Evolutionary conservation across 2,329 filamentous ascomycete genomes (phyloP), one percentile per base, ranked within the genome.

Genomic region (Claviceps digitariae): DNA sequence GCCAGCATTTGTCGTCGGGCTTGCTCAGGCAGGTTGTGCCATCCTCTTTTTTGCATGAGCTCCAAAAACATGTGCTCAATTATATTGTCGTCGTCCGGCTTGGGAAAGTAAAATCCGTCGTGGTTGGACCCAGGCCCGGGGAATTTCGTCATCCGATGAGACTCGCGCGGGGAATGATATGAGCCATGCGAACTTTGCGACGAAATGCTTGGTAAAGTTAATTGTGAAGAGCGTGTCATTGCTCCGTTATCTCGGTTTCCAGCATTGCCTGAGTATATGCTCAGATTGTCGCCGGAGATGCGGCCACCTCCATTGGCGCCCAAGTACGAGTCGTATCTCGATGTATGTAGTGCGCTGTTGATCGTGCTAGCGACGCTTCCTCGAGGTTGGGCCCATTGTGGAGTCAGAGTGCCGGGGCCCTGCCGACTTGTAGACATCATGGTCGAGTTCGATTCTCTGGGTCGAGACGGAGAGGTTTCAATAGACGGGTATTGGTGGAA

Each of bases 31-130:
- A 98, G 74, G 68, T 94, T 94, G 72, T 95, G 93, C 88, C 90
- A 97, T 59, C 91, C 93, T 71, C 93, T 82, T 72, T 96, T 96
- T 64, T 95, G 87, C 93, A 98, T 97, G 59, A 98, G 74, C 51
- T 89, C 84, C 63, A 90, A 76, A 64, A 97, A 97, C 74, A 95
- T 87, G 64, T 90, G 83, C 66, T 97, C 89, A 47, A 96, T 86
- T 15, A 95, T 73, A 55, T 83, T 80, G 64, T 94, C 89, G 66
- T 94, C 87, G 52, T 83, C 78, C 17, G 89, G 89, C 61, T 86
- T 82, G 48, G 82, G 78, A 51, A 93, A 79, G 57, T 82, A 69
- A 60, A 82, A 80, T 25, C 72, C 73, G 40, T 80, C 77, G 58
- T 71, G 69, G 46, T 66, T 66, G 55, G 59, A 52, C 53, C 63